phyloP scores from a whole-genome alignment of 2,329 filamentous ascomycete species.

The Trichophyton mentagrophytes region DNA sequence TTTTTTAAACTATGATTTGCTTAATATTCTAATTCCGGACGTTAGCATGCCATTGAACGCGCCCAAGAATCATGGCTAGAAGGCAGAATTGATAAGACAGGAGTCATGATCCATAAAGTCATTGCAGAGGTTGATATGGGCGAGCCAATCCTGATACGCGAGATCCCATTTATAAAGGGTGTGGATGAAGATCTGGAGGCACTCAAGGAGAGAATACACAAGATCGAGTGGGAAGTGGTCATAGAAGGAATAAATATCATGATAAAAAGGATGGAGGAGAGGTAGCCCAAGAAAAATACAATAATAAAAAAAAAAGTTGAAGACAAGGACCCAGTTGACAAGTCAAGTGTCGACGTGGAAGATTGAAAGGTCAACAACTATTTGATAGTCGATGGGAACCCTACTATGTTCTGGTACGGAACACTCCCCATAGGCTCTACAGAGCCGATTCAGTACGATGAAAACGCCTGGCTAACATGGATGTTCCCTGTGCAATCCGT shows the following conservation, averaged over 20 bases:
- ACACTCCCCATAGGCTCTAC: too few relatives aligned
- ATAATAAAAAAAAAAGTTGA: conserved; percentile 3
- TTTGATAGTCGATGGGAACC: too few relatives aligned
- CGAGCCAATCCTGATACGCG: conserved; percentile 54
- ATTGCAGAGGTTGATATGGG: conserved; percentile 70
- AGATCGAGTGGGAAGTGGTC: conserved; percentile 63
- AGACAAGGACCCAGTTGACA: background rate
- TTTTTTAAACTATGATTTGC: background rate
- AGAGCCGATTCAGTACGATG: too few relatives aligned
- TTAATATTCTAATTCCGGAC: background rate
- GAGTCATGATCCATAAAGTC: conserved; percentile 84
- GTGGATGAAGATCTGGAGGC: conserved; percentile 51
- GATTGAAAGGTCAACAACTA: too few relatives aligned
- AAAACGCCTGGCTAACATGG: too few relatives aligned
- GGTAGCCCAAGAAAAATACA: conserved; percentile 3
- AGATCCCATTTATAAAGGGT: conserved; percentile 51
- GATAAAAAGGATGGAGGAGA: conserved; percentile 21
- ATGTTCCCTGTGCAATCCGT: too few relatives aligned
- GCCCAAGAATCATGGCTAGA: conserved; percentile 61
- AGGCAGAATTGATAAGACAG: conserved; percentile 54
- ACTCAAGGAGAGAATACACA: conserved; percentile 61
- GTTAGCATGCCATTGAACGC: conserved; percentile 55
- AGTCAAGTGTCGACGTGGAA: too few relatives aligned
- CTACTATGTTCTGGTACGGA: too few relatives aligned
- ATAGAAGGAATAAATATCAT: conserved; percentile 50